Percentiles rank a stretch among this genome's conserved stretches.
These are phyloP conservation scores for Sutorius eximius DNA, from an alignment of 1,284 basidiomycete genomes.

Conservation along the genomic window DNA sequence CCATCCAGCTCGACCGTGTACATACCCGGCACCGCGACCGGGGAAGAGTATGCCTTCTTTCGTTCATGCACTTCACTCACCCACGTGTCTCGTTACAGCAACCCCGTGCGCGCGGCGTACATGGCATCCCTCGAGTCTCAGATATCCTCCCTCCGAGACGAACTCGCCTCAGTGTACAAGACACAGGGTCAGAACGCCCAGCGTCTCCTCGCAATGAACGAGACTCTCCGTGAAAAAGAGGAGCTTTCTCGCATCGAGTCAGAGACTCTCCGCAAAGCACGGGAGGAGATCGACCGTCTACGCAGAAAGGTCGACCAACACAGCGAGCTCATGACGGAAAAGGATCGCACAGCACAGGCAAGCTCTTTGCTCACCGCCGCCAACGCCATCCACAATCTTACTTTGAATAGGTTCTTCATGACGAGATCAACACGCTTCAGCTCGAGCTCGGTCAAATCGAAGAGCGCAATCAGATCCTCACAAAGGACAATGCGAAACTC, in stretches of 20 bases:
- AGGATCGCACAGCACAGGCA: slow-evolving; percentile 87
- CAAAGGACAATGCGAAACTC: slow-evolving; percentile 91
- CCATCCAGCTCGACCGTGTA: slow-evolving; percentile 62
- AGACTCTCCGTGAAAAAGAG: slow-evolving; percentile 91
- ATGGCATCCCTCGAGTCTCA: slow-evolving; percentile 91
- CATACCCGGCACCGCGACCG: slow-evolving; percentile 53
- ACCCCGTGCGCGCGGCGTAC: slow-evolving; percentile 84
- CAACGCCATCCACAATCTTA: background rate
- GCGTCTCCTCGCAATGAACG: slow-evolving; percentile 87
- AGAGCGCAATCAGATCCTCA: slow-evolving; percentile 81
- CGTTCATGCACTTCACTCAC: slow-evolving; percentile 10
- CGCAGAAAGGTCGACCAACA: slow-evolving; percentile 83
- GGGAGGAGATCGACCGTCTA: slow-evolving; percentile 70
- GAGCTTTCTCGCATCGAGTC: slow-evolving; percentile 74
- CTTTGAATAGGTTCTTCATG: slow-evolving; percentile 76
- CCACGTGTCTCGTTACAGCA: slow-evolving; percentile 42
- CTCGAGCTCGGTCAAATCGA: slow-evolving; percentile 90
- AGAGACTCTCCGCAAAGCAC: slow-evolving; percentile 71
- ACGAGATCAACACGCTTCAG: slow-evolving; percentile 89
- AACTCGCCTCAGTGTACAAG: slow-evolving; percentile 92
- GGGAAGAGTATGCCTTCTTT: slow-evolving; percentile 62
- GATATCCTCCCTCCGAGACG: slow-evolving; percentile 86
- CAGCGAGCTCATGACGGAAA: slow-evolving; percentile 80
- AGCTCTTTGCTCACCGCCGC: slow-evolving; percentile 16
- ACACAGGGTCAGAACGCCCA: slow-evolving; percentile 96